These are phyloP conservation scores for Fusarium proliferatum DNA, from an alignment of 2,329 filamentous ascomycete species.

Conservation along the genomic window DNA sequence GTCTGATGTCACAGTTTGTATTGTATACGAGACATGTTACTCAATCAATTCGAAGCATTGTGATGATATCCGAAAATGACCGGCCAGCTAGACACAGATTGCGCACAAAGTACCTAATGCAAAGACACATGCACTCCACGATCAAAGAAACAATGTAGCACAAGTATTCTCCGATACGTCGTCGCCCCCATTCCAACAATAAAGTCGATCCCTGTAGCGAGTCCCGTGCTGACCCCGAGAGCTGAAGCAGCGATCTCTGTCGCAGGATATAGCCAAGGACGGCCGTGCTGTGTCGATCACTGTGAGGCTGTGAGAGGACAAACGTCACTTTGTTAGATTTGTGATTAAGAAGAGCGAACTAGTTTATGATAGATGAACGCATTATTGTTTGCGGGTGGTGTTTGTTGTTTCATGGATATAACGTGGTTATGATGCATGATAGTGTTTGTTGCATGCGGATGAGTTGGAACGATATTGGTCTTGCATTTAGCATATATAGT, in stretches of 20 bases:
- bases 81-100: neutral
- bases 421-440: neutral
- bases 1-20: neutral
- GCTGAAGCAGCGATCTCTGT: constrained; percentile 31
- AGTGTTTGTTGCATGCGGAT: neutral
- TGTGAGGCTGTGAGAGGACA: constrained; percentile 2
- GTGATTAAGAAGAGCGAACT: neutral
- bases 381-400: neutral
- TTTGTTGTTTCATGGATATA: constrained; percentile 13
- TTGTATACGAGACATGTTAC: neutral
- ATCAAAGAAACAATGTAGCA: neutral
- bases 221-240: neutral
- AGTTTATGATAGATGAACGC: neutral
- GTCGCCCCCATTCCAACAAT: neutral
- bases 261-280: constrained; percentile 4
- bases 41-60: neutral
- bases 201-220: neutral
- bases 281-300: constrained; percentile 16
- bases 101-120: neutral
- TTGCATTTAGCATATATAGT: neutral
- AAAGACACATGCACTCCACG: neutral
- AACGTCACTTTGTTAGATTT: neutral
- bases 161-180: neutral
- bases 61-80: neutral
- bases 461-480: neutral